Conservation (phyloP, 768 basidiomycete genomes). For the Lenzites betulinus region DNA sequence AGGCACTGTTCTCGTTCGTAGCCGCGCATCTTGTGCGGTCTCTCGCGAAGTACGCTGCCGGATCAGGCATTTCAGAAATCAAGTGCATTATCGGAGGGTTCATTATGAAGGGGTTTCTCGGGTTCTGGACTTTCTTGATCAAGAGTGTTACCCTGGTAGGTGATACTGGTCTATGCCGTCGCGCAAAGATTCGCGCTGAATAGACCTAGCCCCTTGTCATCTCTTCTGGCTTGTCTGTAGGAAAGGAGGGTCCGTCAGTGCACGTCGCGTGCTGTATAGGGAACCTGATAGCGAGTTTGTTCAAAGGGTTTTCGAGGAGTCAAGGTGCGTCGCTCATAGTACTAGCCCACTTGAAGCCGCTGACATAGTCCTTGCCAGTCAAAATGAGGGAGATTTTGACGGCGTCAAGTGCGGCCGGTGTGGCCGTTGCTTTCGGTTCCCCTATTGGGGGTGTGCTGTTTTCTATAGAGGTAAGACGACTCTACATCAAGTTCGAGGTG, state of each 20-base stretch:
- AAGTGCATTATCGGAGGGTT: slow-evolving; percentile 98
- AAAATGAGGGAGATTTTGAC: slow-evolving; percentile 91
- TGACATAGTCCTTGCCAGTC: slow-evolving; percentile 37
- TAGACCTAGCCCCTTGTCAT: slow-evolving; percentile 84
- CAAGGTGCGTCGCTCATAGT: slow-evolving; percentile 60
- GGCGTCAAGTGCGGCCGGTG: slow-evolving; percentile 95
- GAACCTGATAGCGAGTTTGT: slow-evolving; percentile 82
- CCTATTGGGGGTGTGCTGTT: slow-evolving; percentile 98
- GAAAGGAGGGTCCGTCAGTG: slow-evolving; percentile 98
- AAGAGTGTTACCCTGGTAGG: slow-evolving; percentile 92
- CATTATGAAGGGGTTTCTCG: slow-evolving; percentile 94
- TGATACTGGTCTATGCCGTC: slow-evolving; percentile 10
- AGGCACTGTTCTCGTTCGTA: slow-evolving; percentile 83
- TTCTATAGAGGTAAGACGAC: slow-evolving; percentile 81
- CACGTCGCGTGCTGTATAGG: slow-evolving; percentile 97
- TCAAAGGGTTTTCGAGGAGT: slow-evolving; percentile 80
- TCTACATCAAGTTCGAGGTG: neutral
- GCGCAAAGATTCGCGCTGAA: slow-evolving; percentile 13
- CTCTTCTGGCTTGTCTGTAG: slow-evolving; percentile 94
- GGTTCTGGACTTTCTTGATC: slow-evolving; percentile 86
- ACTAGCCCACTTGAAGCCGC: neutral
- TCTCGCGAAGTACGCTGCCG: slow-evolving; percentile 93
- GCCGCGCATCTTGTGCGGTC: slow-evolving; percentile 88
- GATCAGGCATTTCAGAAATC: slow-evolving; percentile 98
- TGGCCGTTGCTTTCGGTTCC: slow-evolving; percentile 97